A percentile compares a stretch with the other conserved stretches of the same genome.
Conservation (phyloP, 805 yeast genomes). For the Suhomyces prunicola region DNA sequence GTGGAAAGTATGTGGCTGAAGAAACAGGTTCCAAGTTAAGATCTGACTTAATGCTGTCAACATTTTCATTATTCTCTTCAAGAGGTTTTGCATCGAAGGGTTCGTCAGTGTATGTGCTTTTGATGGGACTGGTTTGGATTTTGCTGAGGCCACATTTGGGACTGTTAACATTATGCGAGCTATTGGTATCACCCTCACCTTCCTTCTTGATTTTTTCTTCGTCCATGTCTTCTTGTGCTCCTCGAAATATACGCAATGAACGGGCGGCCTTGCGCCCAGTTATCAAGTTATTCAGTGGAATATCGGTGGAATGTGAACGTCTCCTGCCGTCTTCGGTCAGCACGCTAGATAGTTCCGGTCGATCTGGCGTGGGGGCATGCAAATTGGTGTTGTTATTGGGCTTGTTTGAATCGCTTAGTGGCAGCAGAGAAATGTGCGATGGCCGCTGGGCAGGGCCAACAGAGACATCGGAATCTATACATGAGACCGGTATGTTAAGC, state of each 20-base stretch:
- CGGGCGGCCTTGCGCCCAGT: conserved; percentile 59
- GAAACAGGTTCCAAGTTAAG: conserved; percentile 52
- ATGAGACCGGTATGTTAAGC: neutral
- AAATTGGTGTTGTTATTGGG: neutral
- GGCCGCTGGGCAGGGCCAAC: neutral
- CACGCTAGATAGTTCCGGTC: neutral
- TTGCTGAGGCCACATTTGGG: neutral
- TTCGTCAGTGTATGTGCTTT: neutral
- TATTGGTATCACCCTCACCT: neutral
- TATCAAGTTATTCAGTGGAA: conserved; percentile 15
- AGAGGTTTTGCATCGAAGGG: neutral
- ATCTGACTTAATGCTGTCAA: neutral
- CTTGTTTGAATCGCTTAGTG: neutral
- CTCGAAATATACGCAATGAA: conserved; percentile 51
- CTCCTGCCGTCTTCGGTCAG: neutral
- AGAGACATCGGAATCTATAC: neutral
- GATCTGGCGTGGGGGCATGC: neutral
- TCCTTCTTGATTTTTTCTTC: neutral
- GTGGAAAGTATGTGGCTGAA: conserved; percentile 71
- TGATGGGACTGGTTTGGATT: neutral
- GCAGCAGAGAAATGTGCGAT: neutral
- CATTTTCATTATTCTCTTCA: neutral
- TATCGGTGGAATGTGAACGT: conserved; percentile 1
- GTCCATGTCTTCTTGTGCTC: conserved; percentile 14
- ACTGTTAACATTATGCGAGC: neutral